Evolutionary conservation across 352 stramenopile genomes (phyloP).

Genomic region (Phytophthora pisi): DNA sequence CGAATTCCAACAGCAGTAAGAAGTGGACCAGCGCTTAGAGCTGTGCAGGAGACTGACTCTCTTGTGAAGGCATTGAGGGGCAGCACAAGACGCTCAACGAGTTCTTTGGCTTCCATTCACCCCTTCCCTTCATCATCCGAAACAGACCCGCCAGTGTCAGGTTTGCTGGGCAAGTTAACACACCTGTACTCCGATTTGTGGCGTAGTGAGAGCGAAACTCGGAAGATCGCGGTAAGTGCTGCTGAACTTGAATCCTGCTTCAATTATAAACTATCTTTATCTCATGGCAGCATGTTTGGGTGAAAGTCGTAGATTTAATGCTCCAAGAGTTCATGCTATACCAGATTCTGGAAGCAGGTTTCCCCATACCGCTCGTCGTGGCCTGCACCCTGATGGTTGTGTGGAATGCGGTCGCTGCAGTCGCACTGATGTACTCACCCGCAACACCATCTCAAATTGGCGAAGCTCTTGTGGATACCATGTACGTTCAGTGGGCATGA

Average conservation of each 20-base stretch:
- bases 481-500: conserved; percentile 12
- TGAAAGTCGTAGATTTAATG: conserved; percentile 29
- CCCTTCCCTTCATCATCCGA: background rate
- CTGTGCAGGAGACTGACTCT: background rate
- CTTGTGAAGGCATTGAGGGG: background rate
- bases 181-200: conserved; percentile 1
- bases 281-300: conserved; percentile 14
- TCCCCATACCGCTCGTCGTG: conserved; percentile 23
- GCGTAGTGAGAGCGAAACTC: conserved; percentile 11
- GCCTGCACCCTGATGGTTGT: conserved; percentile 30
- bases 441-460: conserved; percentile 18
- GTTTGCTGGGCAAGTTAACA: background rate
- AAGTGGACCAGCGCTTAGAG: conserved; percentile 6
- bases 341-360: conserved; percentile 29
- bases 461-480: conserved; percentile 28
- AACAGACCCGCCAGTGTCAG: background rate
- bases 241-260: background rate
- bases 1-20: background rate
- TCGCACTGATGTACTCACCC: conserved; percentile 17
- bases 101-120: conserved; percentile 12
- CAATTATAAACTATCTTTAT: conserved; percentile 2
- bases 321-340: conserved; percentile 28
- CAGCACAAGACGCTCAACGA: conserved; percentile 10
- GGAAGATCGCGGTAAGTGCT: conserved; percentile 20
- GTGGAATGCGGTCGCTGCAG: conserved; percentile 28